Conservation (phyloP, 163 green algal genomes). For the Coccomyxa subellipsoidea region DNA sequence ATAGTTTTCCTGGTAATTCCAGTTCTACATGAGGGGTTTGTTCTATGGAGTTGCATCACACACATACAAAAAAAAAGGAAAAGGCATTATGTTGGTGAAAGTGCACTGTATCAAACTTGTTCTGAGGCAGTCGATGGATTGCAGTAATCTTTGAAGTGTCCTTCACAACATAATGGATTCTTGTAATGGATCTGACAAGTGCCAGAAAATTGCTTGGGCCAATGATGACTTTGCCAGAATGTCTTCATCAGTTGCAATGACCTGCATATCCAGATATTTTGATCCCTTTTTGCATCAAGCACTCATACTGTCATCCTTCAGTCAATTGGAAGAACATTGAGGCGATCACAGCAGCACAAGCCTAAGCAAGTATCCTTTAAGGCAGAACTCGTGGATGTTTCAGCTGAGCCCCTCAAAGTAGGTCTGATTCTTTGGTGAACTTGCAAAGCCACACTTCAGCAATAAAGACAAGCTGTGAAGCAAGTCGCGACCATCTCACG, state of each 20-base stretch:
- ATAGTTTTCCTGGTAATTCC: background rate
- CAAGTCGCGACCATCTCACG: no score
- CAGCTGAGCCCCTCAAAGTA: no score
- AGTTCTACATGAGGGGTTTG: background rate
- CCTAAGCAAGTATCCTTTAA: no score
- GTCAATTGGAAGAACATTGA: no score
- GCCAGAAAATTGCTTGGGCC: background rate
- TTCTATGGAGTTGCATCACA: background rate
- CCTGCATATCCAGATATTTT: background rate
- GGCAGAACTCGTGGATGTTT: no score
- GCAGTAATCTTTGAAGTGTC: background rate
- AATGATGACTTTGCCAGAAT: background rate
- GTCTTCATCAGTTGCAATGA: background rate
- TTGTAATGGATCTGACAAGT: constrained; percentile 7
- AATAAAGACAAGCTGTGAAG: no score
- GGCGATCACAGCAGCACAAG: no score
- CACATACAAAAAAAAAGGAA: background rate
- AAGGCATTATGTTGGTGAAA: constrained; percentile 7
- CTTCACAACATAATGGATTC: background rate
- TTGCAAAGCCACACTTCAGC: no score
- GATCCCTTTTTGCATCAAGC: no score
- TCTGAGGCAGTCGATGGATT: background rate
- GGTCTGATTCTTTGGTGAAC: no score
- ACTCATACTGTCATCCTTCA: no score
- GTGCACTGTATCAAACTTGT: background rate